phyloP scores from a whole-genome alignment of 352 stramenopile genomes.

The Phytophthora cryptogea region DNA sequence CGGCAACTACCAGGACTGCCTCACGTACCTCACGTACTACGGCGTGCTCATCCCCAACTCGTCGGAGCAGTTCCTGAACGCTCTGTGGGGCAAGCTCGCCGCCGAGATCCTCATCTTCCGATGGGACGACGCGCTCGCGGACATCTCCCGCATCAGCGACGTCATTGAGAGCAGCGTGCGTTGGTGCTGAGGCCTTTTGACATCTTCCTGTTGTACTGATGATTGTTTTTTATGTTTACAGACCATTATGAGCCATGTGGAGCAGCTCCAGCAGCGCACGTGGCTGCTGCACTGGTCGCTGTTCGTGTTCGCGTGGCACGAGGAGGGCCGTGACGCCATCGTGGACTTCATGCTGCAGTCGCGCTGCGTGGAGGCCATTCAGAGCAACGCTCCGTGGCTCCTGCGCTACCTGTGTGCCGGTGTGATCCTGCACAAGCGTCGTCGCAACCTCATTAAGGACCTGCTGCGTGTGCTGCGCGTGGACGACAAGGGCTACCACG shows the following conservation, averaged over 20 bases:
- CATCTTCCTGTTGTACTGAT: neutral
- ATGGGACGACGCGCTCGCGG: conserved; percentile 94
- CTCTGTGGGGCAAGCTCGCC: conserved; percentile 96
- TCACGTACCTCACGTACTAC: conserved; percentile 92
- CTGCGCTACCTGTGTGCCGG: conserved; percentile 97
- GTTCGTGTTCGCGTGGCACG: conserved; percentile 94
- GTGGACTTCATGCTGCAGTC: conserved; percentile 97
- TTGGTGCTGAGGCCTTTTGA: conserved; percentile 18
- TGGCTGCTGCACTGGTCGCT: conserved; percentile 99
- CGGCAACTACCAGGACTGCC: conserved; percentile 94
- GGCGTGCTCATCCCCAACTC: conserved; percentile 87
- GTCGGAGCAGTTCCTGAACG: conserved; percentile 87
- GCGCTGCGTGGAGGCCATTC: conserved; percentile 96
- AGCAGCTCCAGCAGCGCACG: conserved; percentile 96
- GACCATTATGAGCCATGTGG: conserved; percentile 80
- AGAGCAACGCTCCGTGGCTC: conserved; percentile 98
- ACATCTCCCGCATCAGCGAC: conserved; percentile 94
- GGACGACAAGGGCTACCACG: conserved; percentile 82
- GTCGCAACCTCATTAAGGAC: conserved; percentile 93
- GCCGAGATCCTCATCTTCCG: conserved; percentile 97
- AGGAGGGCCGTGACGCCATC: conserved; percentile 95
- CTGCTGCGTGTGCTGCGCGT: conserved; percentile 95
- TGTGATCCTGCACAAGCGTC: conserved; percentile 97
- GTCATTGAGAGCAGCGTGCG: conserved; percentile 93
- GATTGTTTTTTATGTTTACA: conserved; percentile 29